These are phyloP conservation scores for Nicotiana knightiana DNA, from an alignment of 257 asterid genomes.

Conservation along the genomic window DNA sequence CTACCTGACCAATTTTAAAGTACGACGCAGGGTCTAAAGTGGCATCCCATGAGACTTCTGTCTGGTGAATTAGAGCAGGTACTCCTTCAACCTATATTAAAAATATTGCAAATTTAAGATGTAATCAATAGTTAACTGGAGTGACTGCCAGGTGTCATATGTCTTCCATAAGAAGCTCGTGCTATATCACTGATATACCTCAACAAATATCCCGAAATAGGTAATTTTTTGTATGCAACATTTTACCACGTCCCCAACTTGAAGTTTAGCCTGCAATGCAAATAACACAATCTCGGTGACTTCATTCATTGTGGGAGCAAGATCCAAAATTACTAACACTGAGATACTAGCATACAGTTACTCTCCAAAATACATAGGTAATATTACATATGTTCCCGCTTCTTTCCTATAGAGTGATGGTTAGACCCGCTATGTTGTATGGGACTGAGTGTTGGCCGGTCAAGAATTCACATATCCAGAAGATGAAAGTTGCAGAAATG, in stretches of 20 bases:
- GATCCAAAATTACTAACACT: neutral
- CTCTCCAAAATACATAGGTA: neutral
- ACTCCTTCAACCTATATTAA: slow-evolving; percentile 81
- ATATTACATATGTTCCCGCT: neutral
- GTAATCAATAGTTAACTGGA: neutral
- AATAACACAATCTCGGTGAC: neutral
- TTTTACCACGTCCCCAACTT: slow-evolving; percentile 81
- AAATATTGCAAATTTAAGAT: neutral
- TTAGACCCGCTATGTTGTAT: too few species aligned
- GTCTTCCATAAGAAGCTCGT: neutral
- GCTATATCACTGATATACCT: slow-evolving; percentile 39
- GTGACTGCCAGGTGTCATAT: neutral
- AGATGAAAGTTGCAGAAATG: too few species aligned
- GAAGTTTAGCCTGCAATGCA: slow-evolving; percentile 61
- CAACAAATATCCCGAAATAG: slow-evolving; percentile 86
- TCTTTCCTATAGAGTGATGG: neutral
- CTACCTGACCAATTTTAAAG: slow-evolving; percentile 91
- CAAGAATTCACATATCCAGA: too few species aligned
- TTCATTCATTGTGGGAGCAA: neutral
- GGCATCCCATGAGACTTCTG: slow-evolving; percentile 97
- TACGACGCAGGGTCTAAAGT: slow-evolving; percentile 76
- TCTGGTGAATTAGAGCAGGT: slow-evolving; percentile 84
- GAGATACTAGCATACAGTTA: neutral
- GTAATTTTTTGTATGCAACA: slow-evolving; percentile 84
- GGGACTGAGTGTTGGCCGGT: too few species aligned